Evolutionary conservation across 2,329 filamentous ascomycete species (phyloP).

Genomic region (Trichoderma endophyticum): DNA sequence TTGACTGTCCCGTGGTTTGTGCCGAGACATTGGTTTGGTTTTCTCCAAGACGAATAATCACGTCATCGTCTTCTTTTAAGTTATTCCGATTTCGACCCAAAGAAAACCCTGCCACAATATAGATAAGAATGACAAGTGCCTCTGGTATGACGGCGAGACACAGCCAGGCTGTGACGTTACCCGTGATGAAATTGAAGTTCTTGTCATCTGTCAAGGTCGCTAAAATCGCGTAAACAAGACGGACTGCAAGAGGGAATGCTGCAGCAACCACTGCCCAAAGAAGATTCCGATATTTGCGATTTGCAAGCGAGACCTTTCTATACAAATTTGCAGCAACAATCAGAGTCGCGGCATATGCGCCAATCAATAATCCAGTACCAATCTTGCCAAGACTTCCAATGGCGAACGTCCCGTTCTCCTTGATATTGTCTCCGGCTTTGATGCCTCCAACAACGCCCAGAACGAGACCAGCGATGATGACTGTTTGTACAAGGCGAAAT

Average conservation of each 20-base stretch:
- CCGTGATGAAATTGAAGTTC: not conserved
- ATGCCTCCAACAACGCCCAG: not conserved
- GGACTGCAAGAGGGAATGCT: not conserved
- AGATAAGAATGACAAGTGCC: not conserved
- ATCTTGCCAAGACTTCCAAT: not conserved
- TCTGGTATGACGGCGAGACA: not conserved
- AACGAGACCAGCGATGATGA: not conserved
- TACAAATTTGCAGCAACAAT: not conserved
- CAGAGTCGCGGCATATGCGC: not conserved
- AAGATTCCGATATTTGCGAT: not conserved
- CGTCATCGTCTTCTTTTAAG: not conserved
- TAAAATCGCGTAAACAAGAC: not conserved
- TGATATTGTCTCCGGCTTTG: not conserved
- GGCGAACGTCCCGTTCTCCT: not conserved
- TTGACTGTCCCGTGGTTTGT: not conserved
- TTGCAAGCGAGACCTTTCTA: not conserved
- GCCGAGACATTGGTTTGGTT: not conserved
- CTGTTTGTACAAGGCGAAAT: not conserved
- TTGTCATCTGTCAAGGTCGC: not conserved
- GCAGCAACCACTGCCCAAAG: not conserved
- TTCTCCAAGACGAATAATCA: not conserved
- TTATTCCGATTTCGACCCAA: not conserved
- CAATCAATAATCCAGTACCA: not conserved
- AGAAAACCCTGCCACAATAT: not conserved
- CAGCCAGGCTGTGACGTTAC: not conserved